Conservation (phyloP, 371 early-diverging fungal genomes). For the Mucor saturninus region DNA sequence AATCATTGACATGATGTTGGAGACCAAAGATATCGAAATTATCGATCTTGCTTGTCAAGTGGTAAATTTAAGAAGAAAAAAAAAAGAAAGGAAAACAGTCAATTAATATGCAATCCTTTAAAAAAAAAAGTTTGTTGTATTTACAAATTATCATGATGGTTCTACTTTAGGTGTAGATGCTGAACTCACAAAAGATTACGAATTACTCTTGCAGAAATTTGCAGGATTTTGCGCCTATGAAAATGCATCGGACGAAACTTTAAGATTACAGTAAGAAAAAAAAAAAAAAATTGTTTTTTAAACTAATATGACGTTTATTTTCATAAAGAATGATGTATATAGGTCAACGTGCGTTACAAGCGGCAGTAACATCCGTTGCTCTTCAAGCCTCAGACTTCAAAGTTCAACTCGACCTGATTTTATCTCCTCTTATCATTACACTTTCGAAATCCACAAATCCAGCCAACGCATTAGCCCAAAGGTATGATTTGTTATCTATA, state of each 20-base stretch:
- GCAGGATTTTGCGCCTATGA: conserved; percentile 55
- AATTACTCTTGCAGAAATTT: conserved; percentile 56
- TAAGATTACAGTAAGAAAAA: conserved; percentile 37
- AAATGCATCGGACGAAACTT: conserved; percentile 34
- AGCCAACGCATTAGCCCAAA: conserved; percentile 38
- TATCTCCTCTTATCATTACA: conserved; percentile 62
- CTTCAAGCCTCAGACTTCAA: conserved; percentile 61
- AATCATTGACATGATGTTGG: conserved; percentile 59
- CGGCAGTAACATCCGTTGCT: conserved; percentile 58
- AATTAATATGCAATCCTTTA: not conserved
- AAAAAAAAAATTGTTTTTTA: not conserved
- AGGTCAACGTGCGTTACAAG: conserved; percentile 62
- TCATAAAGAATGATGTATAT: conserved; percentile 53
- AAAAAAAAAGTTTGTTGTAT: conserved; percentile 64
- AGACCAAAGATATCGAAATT: conserved; percentile 56
- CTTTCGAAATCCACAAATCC: conserved; percentile 42
- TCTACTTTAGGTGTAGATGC: conserved; percentile 69
- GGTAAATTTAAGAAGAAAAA: conserved; percentile 31
- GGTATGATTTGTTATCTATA: conserved; percentile 6
- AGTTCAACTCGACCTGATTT: conserved; percentile 56
- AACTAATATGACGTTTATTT: not conserved
- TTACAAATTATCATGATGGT: conserved; percentile 71
- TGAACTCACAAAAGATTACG: conserved; percentile 69
- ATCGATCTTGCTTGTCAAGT: conserved; percentile 59
- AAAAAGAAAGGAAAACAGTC: not conserved